phyloP scores from a whole-genome alignment of 2,329 filamentous ascomycete species.

The Sphaerulina populicola region DNA sequence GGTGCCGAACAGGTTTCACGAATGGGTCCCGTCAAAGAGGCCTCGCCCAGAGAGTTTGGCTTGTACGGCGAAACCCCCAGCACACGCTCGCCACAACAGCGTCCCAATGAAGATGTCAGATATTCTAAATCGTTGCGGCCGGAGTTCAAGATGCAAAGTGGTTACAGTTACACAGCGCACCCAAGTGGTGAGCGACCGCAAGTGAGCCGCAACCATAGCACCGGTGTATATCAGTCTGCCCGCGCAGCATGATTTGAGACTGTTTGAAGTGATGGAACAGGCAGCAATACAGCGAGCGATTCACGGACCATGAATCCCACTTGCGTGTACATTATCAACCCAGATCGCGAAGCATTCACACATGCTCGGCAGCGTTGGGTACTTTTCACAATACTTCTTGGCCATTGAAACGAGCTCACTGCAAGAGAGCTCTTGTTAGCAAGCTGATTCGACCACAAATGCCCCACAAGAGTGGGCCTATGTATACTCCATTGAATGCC shows the following conservation, averaged over 20 bases:
- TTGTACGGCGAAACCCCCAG: constrained; percentile 23
- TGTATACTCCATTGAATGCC: neutral
- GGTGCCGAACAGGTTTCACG: constrained; percentile 21
- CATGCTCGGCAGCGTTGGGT: constrained; percentile 13
- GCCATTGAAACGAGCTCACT: neutral
- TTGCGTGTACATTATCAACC: constrained; percentile 11
- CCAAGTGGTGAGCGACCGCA: constrained; percentile 16
- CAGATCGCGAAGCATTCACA: constrained; percentile 12
- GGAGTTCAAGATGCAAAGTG: constrained; percentile 33
- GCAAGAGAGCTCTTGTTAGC: neutral
- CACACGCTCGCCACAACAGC: constrained; percentile 22
- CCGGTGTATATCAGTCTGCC: constrained; percentile 7
- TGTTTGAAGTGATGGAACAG: neutral
- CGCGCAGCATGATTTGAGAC: constrained; percentile 2
- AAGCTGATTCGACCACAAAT: neutral
- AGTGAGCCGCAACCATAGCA: constrained; percentile 14
- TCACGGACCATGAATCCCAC: constrained; percentile 10
- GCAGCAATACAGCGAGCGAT: constrained; percentile 8
- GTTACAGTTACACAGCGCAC: constrained; percentile 14
- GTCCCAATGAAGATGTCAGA: constrained; percentile 27
- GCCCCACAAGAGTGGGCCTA: neutral
- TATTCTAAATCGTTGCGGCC: constrained; percentile 29
- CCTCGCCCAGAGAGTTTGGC: constrained; percentile 11
- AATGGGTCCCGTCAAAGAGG: constrained; percentile 8
- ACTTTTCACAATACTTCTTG: neutral